These are phyloP conservation scores for Lasiodiplodia gonubiensis DNA, from an alignment of 2,329 filamentous ascomycete genomes.

Conservation along the genomic window DNA sequence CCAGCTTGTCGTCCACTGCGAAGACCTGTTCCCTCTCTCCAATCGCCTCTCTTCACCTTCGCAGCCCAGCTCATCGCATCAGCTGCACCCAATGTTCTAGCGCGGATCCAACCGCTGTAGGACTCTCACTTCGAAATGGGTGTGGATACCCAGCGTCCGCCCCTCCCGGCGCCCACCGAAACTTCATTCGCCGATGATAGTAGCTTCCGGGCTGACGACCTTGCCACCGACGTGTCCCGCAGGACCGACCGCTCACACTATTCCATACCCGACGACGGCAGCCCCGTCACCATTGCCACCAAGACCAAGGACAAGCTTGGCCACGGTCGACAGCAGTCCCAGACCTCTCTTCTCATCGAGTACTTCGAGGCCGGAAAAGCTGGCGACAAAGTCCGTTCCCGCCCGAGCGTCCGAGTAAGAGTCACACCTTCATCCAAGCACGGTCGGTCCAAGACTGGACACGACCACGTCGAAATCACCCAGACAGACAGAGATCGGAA, in stretches of 20 bases:
- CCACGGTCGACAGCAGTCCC: constrained; percentile 67
- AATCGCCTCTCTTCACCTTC: neutral
- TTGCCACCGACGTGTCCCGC: constrained; percentile 71
- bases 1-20: neutral
- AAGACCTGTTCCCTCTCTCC: neutral
- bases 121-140: constrained; percentile 43
- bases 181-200: constrained; percentile 67
- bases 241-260: constrained; percentile 74
- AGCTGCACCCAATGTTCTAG: constrained; percentile 14
- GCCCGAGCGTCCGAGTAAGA: constrained; percentile 80
- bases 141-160: constrained; percentile 55
- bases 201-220: constrained; percentile 54
- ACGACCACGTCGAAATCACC: constrained; percentile 85
- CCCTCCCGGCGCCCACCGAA: constrained; percentile 80
- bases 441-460: constrained; percentile 58
- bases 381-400: constrained; percentile 65
- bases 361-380: constrained; percentile 87
- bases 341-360: constrained; percentile 91
- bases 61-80: neutral
- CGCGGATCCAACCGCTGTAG: neutral
- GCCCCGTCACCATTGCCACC: constrained; percentile 89
- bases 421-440: constrained; percentile 73
- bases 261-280: constrained; percentile 84
- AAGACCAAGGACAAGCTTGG: constrained; percentile 64
- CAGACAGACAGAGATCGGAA: constrained; percentile 75